Evolutionary conservation across 2,329 filamentous ascomycete species (phyloP), one percentile per base, ranked within the genome.

Genomic region (Aspergillus sp.): DNA sequence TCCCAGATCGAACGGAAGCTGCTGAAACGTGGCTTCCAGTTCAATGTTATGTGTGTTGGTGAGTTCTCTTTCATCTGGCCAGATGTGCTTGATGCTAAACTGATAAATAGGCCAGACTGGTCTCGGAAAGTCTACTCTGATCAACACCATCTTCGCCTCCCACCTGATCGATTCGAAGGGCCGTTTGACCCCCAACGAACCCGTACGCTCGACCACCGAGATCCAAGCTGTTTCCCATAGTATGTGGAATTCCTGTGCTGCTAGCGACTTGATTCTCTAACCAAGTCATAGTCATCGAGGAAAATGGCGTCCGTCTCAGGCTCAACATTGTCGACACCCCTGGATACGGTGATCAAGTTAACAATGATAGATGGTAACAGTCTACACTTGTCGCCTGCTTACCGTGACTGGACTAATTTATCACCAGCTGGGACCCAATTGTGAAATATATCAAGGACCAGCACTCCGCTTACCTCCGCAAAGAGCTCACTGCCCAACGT

Each of bases 391-490:
- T 54, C 39, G 48, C 18, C 17, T 30, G n/a, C 53, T 42, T 42
- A 26, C n/a, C n/a, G 39, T 26, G 12, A 55, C 18, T 42, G 43
- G 39, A 59, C 64, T 70, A 62, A 71, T 66, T 51, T 59, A 48
- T 54, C 38, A 48, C 17, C 63, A 83, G 80, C 88, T 99, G 95
- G 95, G 95, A 99, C 75, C 95, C 95, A 63, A 99, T 99, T 76
- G 93, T 99, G 84, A 99, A 99, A 84, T 99, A 99, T 81, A 99
- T 99, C 85, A 99, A 99, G 85, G 95, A 99, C 80, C 95, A 99
- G 83, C 95, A 99, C 84, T 97, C 92, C 53, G 93, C 95, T 71
- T 99, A 98, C 82, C 87, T 99, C 69, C 91, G 95, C 79, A 99
- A 99, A 85, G 95, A 99, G 80, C 91, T 99, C 73, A 98, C 95